Evolutionary conservation across 176 grass and related monocot species (phyloP).

Genomic region (Thalia dealbata): DNA sequence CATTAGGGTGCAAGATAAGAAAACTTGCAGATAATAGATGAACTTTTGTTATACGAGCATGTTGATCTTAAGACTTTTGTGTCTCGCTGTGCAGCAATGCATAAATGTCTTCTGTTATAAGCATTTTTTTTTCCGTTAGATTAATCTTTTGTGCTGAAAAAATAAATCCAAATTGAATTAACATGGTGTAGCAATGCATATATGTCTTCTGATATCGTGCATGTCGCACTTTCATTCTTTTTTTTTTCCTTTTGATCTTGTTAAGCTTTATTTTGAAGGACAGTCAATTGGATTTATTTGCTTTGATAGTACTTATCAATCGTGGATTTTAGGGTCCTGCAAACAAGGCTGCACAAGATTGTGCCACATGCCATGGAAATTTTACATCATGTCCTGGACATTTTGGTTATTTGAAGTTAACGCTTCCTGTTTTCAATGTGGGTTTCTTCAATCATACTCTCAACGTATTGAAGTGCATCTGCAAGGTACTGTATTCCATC

Average conservation of each 20-base stretch:
- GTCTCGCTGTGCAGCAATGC: no score
- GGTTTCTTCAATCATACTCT: conserved; percentile 70
- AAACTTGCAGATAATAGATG: no score
- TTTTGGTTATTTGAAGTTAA: conserved; percentile 85
- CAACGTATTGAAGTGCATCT: conserved; percentile 89
- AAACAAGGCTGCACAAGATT: conserved; percentile 34
- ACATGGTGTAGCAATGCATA: no score
- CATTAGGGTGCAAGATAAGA: no score
- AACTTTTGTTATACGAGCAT: no score
- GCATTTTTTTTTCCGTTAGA: no score
- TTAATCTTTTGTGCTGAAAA: no score
- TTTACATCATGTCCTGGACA: conserved; percentile 72
- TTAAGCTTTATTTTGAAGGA: background rate
- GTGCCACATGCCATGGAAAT: conserved; percentile 63
- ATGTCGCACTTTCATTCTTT: background rate
- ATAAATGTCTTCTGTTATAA: no score
- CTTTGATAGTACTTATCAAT: background rate
- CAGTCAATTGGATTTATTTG: background rate
- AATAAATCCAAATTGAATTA: no score
- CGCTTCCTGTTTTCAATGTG: conserved; percentile 81
- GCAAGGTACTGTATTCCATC: conserved; percentile 52
- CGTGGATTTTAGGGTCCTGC: conserved; percentile 48
- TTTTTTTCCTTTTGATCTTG: background rate
- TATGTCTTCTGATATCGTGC: no score
- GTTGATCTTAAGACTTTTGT: no score